Evolutionary conservation across 2,329 filamentous ascomycete genomes (phyloP).

Genomic region (Albophoma yamanashiensis): DNA sequence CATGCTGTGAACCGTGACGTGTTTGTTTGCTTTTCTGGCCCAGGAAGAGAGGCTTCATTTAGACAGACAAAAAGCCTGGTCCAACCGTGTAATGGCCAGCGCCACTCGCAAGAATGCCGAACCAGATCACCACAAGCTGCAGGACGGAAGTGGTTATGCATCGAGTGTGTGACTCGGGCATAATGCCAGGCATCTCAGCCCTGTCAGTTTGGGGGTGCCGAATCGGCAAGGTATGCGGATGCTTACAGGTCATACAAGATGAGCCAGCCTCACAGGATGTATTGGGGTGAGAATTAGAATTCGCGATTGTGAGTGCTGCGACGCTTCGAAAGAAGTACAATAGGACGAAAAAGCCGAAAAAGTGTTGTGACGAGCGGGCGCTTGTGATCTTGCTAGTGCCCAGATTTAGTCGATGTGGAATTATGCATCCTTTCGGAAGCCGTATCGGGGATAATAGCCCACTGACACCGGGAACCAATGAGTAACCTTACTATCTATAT

Average conservation of each 20-base stretch:
- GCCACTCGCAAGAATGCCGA: conserved; percentile 10
- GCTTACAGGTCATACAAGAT: background rate
- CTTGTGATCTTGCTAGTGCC: no score
- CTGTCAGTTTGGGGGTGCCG: background rate
- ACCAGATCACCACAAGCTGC: conserved; percentile 3
- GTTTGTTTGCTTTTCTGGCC: background rate
- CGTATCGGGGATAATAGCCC: no score
- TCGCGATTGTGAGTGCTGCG: no score
- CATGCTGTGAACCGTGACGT: background rate
- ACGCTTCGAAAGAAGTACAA: background rate
- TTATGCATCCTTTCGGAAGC: no score
- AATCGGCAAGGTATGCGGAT: background rate
- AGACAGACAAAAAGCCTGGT: background rate
- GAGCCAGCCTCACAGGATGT: background rate
- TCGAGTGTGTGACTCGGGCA: background rate
- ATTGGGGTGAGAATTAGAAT: no score
- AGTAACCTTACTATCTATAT: no score
- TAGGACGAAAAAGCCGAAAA: background rate
- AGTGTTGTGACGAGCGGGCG: no score
- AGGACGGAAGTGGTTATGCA: background rate
- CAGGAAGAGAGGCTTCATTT: background rate
- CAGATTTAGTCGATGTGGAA: no score
- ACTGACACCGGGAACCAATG: no score
- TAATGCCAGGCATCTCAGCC: background rate
- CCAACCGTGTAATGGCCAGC: background rate